phyloP scores from a whole-genome alignment of 169 alveolate species.

The Eimeria praecox region DNA sequence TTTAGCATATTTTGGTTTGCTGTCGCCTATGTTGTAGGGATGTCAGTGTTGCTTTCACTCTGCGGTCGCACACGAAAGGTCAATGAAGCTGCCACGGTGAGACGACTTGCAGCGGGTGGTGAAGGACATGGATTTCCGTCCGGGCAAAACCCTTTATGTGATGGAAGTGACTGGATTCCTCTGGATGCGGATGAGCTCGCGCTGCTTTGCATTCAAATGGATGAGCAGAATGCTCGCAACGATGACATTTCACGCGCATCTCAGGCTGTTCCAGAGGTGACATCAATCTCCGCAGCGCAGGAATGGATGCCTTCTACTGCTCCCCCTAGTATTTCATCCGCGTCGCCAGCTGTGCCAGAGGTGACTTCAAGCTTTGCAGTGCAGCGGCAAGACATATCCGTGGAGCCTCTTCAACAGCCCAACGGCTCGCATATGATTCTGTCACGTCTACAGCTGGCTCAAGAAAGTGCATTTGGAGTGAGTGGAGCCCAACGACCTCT shows the following conservation, averaged over 20 bases:
- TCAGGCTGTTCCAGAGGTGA: background rate
- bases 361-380: background rate
- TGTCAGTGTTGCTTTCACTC: constrained; percentile 13
- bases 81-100: background rate
- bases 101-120: constrained; percentile 6
- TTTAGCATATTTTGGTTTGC: background rate
- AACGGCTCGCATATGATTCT: background rate
- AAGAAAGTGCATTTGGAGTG: background rate
- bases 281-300: too few species aligned
- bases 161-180: background rate
- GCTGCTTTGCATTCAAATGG: background rate
- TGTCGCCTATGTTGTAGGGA: background rate
- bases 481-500: background rate
- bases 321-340: background rate
- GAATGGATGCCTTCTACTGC: background rate
- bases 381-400: background rate
- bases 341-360: background rate
- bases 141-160: background rate
- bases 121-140: background rate
- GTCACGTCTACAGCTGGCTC: background rate
- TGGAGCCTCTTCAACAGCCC: background rate
- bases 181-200: constrained; percentile 29
- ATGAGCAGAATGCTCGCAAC: background rate
- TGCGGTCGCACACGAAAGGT: background rate
- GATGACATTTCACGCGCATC: background rate